These are phyloP conservation scores for Rhodotorula sp. DNA, from an alignment of 1,284 basidiomycete genomes.

Conservation along the genomic window DNA sequence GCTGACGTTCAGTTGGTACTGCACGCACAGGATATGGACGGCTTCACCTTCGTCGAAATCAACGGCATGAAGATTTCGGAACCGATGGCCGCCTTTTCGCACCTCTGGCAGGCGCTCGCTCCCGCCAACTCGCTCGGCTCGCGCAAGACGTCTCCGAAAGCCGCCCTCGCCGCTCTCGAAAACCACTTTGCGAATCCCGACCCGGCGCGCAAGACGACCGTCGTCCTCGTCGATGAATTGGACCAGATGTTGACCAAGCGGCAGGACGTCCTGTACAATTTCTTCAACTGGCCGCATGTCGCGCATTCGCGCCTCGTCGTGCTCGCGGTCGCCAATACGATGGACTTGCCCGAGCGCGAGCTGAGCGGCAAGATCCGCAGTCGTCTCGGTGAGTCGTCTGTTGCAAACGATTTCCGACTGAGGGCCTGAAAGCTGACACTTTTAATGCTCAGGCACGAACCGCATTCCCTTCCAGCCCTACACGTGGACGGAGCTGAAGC, in stretches of 20 bases:
- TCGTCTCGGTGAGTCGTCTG: constrained; percentile 64
- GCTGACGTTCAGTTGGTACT: too few relatives aligned
- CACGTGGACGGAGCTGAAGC: constrained; percentile 71
- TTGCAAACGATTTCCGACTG: neutral
- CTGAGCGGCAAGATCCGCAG: constrained; percentile 89
- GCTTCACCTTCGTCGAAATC: constrained; percentile 96
- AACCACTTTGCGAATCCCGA: constrained; percentile 43
- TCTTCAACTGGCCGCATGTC: constrained; percentile 98
- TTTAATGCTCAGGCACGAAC: constrained; percentile 69
- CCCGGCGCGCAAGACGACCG: constrained; percentile 49
- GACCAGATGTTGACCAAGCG: constrained; percentile 94
- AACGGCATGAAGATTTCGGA: constrained; percentile 92
- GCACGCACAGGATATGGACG: constrained; percentile 69
- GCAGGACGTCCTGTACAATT: constrained; percentile 98
- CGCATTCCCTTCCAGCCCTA: constrained; percentile 96
- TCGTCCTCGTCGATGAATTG: constrained; percentile 96
- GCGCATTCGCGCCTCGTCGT: constrained; percentile 83
- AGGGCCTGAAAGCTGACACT: neutral
- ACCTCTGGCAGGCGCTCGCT: constrained; percentile 79
- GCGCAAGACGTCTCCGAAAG: constrained; percentile 35
- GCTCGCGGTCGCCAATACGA: constrained; percentile 95
- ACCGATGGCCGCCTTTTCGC: constrained; percentile 77
- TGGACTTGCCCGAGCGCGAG: constrained; percentile 93
- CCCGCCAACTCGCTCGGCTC: neutral
- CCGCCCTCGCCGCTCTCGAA: constrained; percentile 41